Conservation (phyloP, 2,329 filamentous ascomycete species). For the Nemania serpens region DNA sequence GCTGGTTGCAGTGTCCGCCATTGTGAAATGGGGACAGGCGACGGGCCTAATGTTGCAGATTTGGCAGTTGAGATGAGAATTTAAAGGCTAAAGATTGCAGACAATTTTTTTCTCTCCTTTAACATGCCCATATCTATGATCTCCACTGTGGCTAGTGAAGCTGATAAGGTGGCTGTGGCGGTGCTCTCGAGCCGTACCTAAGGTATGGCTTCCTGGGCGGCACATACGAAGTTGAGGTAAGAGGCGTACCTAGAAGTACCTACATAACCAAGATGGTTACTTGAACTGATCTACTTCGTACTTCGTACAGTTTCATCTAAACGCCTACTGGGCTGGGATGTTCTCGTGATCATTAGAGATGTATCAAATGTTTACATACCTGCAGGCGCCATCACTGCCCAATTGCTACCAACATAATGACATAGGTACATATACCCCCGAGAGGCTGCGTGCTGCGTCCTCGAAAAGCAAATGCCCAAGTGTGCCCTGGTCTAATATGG, state of each 20-base stretch:
- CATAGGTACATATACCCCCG: background rate
- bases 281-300: too few species aligned
- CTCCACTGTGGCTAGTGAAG: slow-evolving; percentile 18
- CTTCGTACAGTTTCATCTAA: too few species aligned
- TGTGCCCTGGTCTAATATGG: background rate
- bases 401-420: slow-evolving; percentile 7
- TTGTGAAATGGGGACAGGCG: slow-evolving; percentile 27
- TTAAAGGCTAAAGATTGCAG: background rate
- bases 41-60: slow-evolving; percentile 3
- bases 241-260: too few species aligned
- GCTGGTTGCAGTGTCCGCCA: slow-evolving; percentile 45
- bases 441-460: background rate
- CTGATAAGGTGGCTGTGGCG: background rate
- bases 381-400: slow-evolving; percentile 8
- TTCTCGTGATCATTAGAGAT: too few species aligned
- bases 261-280: too few species aligned
- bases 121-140: background rate
- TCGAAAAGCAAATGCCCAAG: background rate
- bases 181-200: too few species aligned
- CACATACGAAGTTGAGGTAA: too few species aligned
- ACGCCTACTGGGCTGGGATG: too few species aligned
- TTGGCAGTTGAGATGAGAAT: background rate
- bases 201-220: too few species aligned
- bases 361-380: background rate
- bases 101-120: slow-evolving; percentile 18